Base-by-base conservation (phyloP, 2,329 filamentous ascomycete species). In the Stachybotrys echinatus region DNA sequence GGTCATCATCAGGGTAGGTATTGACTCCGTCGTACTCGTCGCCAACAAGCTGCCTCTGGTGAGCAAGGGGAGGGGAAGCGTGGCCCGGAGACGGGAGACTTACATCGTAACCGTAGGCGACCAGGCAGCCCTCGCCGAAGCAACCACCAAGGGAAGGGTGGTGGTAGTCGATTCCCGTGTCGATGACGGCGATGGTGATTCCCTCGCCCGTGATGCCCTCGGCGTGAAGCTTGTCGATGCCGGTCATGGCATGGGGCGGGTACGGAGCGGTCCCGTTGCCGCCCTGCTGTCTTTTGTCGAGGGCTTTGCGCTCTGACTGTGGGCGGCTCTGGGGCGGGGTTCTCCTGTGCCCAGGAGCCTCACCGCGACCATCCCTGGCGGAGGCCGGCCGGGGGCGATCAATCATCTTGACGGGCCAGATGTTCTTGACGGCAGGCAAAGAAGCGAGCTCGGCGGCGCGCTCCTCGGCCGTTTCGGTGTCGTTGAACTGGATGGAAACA, bases 111-210 rank as follows among this genome's bases (percentile, higher is more conserved):
- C 84, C 83, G 51, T 74, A 77, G 4, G 73, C 70, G 18, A 87
- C 78, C 39, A 84, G 68, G 55, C 76, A 85, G 12, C 74, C 79
- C 1, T 70, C 58, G 2, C 83, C 84, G 58, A 85, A 85, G 58
- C 83, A 83, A 43, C 81, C 81, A 14, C 84, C 84, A 0, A 87
- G 74, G 21, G 80, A 79, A 2, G 81, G 78, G 57, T 87, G 83
- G 1, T 68, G 74, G 59, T 85, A 86, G 60, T 87, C 83, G 45
- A 84, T 67, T 59, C 78, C 78, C 19, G 72, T 77, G 59, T 81
- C 79, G 22, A 82, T 68, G 12, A 82, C 65, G 40, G 67, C 79
- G 59, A 82, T 66, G 53, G 75, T 78, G 64, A 80, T 66, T 14
- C 77, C 77, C 55, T 72, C 71, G 37, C 79, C 79, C 0, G 69